A percentile compares a stretch with the other conserved stretches of the same genome.
phyloP scores from a whole-genome alignment of 768 basidiomycete genomes.

The Albatrellus ellisii region DNA sequence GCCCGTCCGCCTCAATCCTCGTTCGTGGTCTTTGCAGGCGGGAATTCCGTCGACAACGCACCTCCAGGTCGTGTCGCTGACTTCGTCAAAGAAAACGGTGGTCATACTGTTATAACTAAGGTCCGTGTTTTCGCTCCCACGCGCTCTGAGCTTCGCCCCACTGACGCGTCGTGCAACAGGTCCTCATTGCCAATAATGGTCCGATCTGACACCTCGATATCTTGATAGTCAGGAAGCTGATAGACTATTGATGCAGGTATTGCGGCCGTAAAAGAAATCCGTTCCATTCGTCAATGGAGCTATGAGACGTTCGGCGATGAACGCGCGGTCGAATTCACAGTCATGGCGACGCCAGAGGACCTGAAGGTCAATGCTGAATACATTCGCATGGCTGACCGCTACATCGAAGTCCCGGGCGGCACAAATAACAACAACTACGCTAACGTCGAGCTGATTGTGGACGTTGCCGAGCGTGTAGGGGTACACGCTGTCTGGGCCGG shows the following conservation, averaged over 20 bases:
- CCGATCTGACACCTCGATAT: slow-evolving; percentile 9
- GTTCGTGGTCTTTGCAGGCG: slow-evolving; percentile 40
- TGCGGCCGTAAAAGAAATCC: slow-evolving; percentile 98
- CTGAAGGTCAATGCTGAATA: slow-evolving; percentile 98
- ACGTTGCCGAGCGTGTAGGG: slow-evolving; percentile 92
- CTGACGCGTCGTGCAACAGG: slow-evolving; percentile 31
- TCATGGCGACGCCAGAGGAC: slow-evolving; percentile 99
- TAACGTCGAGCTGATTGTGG: slow-evolving; percentile 97
- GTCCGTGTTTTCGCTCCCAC: slow-evolving; percentile 28
- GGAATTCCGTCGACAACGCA: slow-evolving; percentile 83
- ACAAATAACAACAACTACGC: slow-evolving; percentile 99
- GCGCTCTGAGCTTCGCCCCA: slow-evolving; percentile 1
- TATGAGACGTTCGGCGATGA: slow-evolving; percentile 98
- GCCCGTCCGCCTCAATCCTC: slow-evolving; percentile 10
- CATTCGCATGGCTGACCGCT: slow-evolving; percentile 99
- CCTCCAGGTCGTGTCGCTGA: slow-evolving; percentile 68
- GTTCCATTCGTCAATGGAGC: slow-evolving; percentile 98
- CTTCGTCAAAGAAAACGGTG: slow-evolving; percentile 84
- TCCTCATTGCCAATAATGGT: slow-evolving; percentile 99
- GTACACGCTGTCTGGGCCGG: slow-evolving; percentile 99
- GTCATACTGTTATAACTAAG: slow-evolving; percentile 98
- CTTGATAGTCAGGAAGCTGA: slow-evolving; percentile 1
- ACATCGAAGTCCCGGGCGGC: slow-evolving; percentile 97
- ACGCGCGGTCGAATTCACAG: slow-evolving; percentile 94
- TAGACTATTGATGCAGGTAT: slow-evolving; percentile 48